phyloP scores from a whole-genome alignment of 2,329 filamentous ascomycete genomes.

The Alternaria viburni region DNA sequence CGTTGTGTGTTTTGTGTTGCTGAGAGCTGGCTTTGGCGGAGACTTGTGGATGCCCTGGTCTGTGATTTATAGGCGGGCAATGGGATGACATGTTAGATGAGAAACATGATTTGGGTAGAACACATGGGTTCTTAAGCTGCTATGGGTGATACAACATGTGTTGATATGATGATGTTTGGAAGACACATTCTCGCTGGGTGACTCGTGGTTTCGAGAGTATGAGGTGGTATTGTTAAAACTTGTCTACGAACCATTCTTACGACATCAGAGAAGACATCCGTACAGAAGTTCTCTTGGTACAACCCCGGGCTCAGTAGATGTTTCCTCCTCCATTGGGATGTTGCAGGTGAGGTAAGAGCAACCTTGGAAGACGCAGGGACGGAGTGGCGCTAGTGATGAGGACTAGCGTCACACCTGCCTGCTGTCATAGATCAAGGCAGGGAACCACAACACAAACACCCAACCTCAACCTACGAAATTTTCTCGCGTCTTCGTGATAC shows the following conservation, averaged over 20 bases:
- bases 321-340: rapidly evolving
- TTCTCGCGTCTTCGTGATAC: background rate
- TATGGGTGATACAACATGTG: background rate
- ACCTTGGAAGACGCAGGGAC: background rate
- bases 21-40: background rate
- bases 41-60: background rate
- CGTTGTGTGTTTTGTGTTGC: background rate
- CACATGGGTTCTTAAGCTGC: background rate
- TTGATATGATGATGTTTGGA: background rate
- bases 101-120: background rate
- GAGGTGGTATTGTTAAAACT: background rate
- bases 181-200: background rate
- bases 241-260: background rate
- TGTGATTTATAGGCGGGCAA: background rate
- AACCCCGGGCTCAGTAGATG: background rate
- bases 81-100: background rate
- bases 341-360: background rate
- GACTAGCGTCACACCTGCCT: background rate
- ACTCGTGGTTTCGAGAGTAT: background rate
- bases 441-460: background rate
- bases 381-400: background rate
- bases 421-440: background rate
- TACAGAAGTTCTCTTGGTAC: too few species aligned
- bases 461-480: background rate
- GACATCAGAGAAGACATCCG: background rate